Base-by-base conservation (phyloP, 768 basidiomycete species). In the Pulveroboletus sp. region DNA sequence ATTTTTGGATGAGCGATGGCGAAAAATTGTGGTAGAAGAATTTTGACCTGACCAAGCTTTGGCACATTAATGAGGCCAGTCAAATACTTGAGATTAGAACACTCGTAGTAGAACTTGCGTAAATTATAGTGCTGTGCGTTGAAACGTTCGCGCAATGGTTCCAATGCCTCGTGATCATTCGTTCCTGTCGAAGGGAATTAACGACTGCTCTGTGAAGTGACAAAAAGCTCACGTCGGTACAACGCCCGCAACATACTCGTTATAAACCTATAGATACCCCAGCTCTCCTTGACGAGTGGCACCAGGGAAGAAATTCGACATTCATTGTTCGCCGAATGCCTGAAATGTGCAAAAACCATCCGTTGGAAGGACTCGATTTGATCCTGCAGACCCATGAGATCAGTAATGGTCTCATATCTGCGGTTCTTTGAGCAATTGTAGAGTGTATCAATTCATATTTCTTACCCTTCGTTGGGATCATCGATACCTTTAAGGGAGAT, bases 281-380 rank as follows among this genome's bases (percentile, higher is more conserved):
- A 99, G 60, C 92, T 95, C 71, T 99, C 96, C 71, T 99, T 99
- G 47, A 99, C 96, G 11, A 97, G 78, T 21, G 96, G 95, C 2
- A 99, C 96, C 42, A 99, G 73, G 2, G 96, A 77, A 31, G 94
- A 95, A 53, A 99, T 99, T 27, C 94, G 86, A 68, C 94, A 96
- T 71, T 99, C 96, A 57, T 99, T 99, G 65, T 96, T 97, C 41
- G 83, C 75, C 15, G 92, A 92, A 54, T 86, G 82, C 47, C 84
- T 78, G 74, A 99, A 98, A 69, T 93, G 89, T 8, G 94, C 84
- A 64, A 99, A 98, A 51, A 97, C 85, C 76, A 95, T 86, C 71
- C 93, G 93, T 65, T 99, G 94, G 75, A 99, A 98, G 4, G 93
- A 89, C 65, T 99, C 96, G 48, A 99, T 98, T 66, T 97, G 93